These are phyloP conservation scores for Coemansia sp. DNA, from an alignment of 192 early-diverging fungal species.

Conservation along the genomic window DNA sequence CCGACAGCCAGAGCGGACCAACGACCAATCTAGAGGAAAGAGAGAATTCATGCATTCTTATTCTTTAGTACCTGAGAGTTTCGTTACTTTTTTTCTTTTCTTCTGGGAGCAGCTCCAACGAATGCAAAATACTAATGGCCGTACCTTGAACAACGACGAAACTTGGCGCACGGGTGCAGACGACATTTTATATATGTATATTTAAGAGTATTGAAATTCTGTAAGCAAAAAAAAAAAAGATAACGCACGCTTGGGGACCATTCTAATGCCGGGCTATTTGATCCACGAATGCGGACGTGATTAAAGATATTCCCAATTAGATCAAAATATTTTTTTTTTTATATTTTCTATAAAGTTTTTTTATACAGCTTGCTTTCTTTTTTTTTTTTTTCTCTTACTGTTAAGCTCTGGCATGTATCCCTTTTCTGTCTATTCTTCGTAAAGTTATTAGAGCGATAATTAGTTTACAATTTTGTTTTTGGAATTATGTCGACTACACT, in stretches of 20 bases:
- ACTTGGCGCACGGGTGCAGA: constrained; percentile 48
- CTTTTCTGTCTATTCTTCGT: not conserved
- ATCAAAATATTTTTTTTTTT: constrained; percentile 6
- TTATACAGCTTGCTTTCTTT: not conserved
- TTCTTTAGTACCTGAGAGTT: not conserved
- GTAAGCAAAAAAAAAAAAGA: constrained; percentile 9
- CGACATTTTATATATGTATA: constrained; percentile 18
- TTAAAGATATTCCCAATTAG: constrained; percentile 1
- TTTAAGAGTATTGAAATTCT: not conserved
- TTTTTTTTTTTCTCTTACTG: constrained; percentile 9
- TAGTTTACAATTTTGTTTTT: not conserved
- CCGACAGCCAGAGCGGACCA: constrained; percentile 49
- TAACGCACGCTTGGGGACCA: not conserved
- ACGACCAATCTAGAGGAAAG: constrained; percentile 47
- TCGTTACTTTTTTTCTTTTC: not conserved
- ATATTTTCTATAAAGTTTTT: not conserved
- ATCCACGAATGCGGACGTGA: not conserved
- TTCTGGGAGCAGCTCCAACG: too few species aligned
- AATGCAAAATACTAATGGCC: not conserved
- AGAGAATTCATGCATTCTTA: not conserved
- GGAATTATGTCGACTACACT: constrained; percentile 52
- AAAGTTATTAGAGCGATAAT: not conserved
- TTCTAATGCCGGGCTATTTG: not conserved
- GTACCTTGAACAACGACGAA: constrained; percentile 58
- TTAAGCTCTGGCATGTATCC: not conserved